Evolutionary conservation across 2,329 filamentous ascomycete genomes (phyloP).

Genomic region (Pseudogymnoascus sp.): DNA sequence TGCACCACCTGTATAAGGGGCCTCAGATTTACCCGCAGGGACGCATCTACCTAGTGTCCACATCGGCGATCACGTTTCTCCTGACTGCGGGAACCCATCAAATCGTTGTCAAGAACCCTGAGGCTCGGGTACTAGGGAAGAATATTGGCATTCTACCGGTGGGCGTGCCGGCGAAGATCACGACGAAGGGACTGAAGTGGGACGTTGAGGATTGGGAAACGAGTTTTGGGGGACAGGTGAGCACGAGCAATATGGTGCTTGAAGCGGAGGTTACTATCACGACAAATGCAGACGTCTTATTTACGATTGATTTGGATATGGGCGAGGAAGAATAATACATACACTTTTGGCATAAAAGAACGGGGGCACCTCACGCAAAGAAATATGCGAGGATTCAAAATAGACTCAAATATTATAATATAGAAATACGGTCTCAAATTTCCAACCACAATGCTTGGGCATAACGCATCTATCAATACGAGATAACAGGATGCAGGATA

Average conservation of each 20-base stretch:
- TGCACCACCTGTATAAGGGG: constrained; percentile 69
- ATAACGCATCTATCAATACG: background rate
- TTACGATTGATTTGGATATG: constrained; percentile 54
- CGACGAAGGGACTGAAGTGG: constrained; percentile 79
- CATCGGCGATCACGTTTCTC: constrained; percentile 74
- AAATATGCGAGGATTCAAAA: background rate
- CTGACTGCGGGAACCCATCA: constrained; percentile 61
- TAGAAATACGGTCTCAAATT: background rate
- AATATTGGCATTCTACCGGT: constrained; percentile 84
- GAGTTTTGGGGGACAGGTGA: constrained; percentile 63
- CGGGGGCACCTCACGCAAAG: background rate
- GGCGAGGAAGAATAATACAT: background rate
- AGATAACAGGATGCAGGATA: background rate
- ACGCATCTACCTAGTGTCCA: constrained; percentile 71
- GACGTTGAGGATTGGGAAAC: constrained; percentile 79
- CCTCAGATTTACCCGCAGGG: constrained; percentile 42
- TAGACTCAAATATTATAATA: background rate
- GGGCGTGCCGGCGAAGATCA: constrained; percentile 69
- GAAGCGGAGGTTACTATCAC: constrained; percentile 52
- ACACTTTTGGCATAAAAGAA: background rate
- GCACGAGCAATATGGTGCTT: constrained; percentile 74
- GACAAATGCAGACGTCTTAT: constrained; percentile 59
- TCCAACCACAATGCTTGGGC: too few species aligned
- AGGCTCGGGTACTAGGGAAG: constrained; percentile 53
- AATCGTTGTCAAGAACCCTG: constrained; percentile 47